Conservation (phyloP, 441 rosid genomes). For the Theobroma grandiflorum region DNA sequence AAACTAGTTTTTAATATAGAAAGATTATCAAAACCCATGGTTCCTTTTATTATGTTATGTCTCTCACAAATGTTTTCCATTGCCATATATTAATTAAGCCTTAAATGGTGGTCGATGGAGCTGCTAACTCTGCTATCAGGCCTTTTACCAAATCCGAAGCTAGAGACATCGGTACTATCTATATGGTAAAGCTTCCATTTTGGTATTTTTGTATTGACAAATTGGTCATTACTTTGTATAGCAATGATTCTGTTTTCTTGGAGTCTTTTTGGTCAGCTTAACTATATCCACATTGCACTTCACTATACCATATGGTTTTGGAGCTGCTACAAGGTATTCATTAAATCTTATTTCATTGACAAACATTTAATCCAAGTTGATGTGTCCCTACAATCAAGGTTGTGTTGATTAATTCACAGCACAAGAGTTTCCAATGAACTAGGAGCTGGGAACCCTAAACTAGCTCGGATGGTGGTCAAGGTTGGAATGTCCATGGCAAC, state of each 20-base stretch:
- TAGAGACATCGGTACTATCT: slow-evolving; percentile 43
- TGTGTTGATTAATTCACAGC: not conserved
- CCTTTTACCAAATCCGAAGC: slow-evolving; percentile 43
- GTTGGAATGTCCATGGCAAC: slow-evolving; percentile 24
- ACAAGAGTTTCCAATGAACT: slow-evolving; percentile 34
- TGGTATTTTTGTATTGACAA: not conserved
- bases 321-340: slow-evolving; percentile 43
- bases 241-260: not conserved
- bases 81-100: slow-evolving; percentile 9
- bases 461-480: slow-evolving; percentile 21
- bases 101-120: slow-evolving; percentile 47
- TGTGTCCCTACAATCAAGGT: not conserved
- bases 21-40: not conserved
- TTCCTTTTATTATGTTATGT: not conserved
- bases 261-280: slow-evolving; percentile 30
- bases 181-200: slow-evolving; percentile 34
- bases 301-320: slow-evolving; percentile 43
- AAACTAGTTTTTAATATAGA: not conserved
- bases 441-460: slow-evolving; percentile 30
- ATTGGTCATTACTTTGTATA: not conserved
- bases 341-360: not conserved
- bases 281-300: slow-evolving; percentile 43
- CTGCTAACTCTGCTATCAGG: slow-evolving; percentile 39
- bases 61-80: not conserved
- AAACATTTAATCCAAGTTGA: too few species aligned